These are phyloP conservation scores for Zymoseptoria tritici DNA, from an alignment of 2,329 filamentous ascomycete species.

Conservation along the genomic window DNA sequence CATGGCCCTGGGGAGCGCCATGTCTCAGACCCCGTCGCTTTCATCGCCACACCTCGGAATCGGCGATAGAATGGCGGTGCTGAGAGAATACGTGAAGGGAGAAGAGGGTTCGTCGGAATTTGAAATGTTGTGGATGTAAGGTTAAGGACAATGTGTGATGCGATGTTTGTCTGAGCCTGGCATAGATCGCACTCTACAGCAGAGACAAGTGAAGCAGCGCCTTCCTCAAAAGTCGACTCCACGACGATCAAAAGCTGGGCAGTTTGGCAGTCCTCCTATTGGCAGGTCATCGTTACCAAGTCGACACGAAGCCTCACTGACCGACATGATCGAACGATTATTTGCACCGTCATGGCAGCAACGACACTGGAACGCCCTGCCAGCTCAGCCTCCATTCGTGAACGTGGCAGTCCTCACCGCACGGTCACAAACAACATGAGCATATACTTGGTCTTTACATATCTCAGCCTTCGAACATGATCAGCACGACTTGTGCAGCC, in stretches of 20 bases:
- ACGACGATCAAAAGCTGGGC: background rate
- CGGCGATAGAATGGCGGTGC: too few species aligned
- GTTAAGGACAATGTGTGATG: background rate
- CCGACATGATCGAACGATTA: too few species aligned
- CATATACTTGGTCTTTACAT: too few species aligned
- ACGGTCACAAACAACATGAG: too few species aligned
- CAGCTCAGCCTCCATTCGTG: too few species aligned
- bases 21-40: background rate
- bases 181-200: background rate
- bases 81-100: background rate
- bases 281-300: background rate
- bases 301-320: too few species aligned
- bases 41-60: background rate
- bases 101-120: background rate
- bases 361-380: too few species aligned
- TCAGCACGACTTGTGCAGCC: too few species aligned
- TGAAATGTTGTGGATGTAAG: background rate
- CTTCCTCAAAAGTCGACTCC: background rate
- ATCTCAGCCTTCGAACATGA: too few species aligned
- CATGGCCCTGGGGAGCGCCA: background rate
- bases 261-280: background rate
- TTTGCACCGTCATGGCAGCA: too few species aligned
- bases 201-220: background rate
- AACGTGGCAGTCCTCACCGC: too few species aligned
- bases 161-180: background rate